Evolutionary conservation across 495 filamentous ascomycete genomes (phyloP).

Genomic region (Talaromyces trachyspermus): DNA sequence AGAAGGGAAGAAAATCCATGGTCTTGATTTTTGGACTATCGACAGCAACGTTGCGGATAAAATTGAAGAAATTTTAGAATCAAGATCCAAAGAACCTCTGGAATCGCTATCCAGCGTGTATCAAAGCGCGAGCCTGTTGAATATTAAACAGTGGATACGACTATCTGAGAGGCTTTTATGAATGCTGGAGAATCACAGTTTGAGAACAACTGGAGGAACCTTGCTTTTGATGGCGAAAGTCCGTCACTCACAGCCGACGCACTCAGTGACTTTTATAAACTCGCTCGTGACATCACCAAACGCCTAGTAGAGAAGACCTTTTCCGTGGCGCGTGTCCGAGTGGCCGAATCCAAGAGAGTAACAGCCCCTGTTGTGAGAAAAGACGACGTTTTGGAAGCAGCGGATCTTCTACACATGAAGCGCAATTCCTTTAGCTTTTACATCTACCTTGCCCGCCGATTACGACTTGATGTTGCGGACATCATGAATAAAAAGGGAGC

Average conservation of each 20-base stretch:
- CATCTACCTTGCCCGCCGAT: conserved; percentile 50
- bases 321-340: conserved; percentile 44
- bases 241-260: conserved; percentile 64
- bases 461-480: conserved; percentile 50
- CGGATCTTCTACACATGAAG: conserved; percentile 41
- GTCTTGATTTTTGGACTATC: conserved; percentile 46
- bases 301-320: conserved; percentile 60
- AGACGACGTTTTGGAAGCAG: conserved; percentile 60
- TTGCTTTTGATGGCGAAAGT: conserved; percentile 37
- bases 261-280: conserved; percentile 64
- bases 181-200: conserved; percentile 47
- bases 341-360: conserved; percentile 42
- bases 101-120: too few species aligned
- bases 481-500: conserved; percentile 23
- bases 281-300: conserved; percentile 57
- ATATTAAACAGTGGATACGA: conserved; percentile 51
- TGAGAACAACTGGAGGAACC: conserved; percentile 59
- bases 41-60: conserved; percentile 33
- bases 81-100: conserved; percentile 22
- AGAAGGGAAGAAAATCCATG: conserved; percentile 47
- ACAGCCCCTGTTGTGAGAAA: conserved; percentile 34
- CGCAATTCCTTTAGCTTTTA: conserved; percentile 43
- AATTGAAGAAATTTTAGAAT: conserved; percentile 25
- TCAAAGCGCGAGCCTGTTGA: conserved; percentile 51
- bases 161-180: conserved; percentile 71